Percentiles rank a stretch among this genome's conserved stretches.
Evolutionary conservation across 352 stramenopile species (phyloP).

Genomic region (Globisporangium spinosum): DNA sequence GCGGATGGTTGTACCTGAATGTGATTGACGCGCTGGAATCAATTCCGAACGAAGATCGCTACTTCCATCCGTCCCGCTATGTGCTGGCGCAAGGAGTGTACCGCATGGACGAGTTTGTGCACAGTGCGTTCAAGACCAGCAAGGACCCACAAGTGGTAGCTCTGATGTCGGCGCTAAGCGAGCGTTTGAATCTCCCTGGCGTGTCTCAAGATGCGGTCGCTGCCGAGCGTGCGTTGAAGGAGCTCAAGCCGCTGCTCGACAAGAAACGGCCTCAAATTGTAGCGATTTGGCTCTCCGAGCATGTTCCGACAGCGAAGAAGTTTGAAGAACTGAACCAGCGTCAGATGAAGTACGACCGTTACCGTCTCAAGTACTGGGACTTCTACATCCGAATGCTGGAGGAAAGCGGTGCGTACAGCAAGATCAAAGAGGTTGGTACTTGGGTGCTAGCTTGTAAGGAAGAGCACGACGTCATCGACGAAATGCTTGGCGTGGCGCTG

Average conservation of each 20-base stretch:
- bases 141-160: constrained; percentile 8
- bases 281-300: constrained; percentile 74
- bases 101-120: constrained; percentile 37
- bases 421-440: constrained; percentile 60
- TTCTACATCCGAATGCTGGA: constrained; percentile 59
- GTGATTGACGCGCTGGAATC: constrained; percentile 70
- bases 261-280: constrained; percentile 61
- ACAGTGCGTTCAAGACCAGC: constrained; percentile 12
- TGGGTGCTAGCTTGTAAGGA: constrained; percentile 81
- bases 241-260: constrained; percentile 60
- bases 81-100: constrained; percentile 56
- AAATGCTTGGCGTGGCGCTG: constrained; percentile 61
- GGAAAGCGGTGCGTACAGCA: constrained; percentile 47
- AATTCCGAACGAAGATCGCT: constrained; percentile 74
- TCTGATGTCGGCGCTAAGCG: constrained; percentile 25
- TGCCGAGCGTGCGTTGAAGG: constrained; percentile 42
- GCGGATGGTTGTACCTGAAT: constrained; percentile 53
- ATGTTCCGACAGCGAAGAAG: constrained; percentile 63
- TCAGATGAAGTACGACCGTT: constrained; percentile 77
- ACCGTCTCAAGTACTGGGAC: constrained; percentile 72
- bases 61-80: constrained; percentile 74
- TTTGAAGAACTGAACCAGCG: constrained; percentile 82
- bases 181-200: constrained; percentile 19
- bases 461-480: constrained; percentile 75
- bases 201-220: constrained; percentile 22